A percentile compares a stretch with the other conserved stretches of the same genome.
These are phyloP conservation scores for Nitzschia sp. DNA, from an alignment of 108 stramenopile species.

Conservation along the genomic window DNA sequence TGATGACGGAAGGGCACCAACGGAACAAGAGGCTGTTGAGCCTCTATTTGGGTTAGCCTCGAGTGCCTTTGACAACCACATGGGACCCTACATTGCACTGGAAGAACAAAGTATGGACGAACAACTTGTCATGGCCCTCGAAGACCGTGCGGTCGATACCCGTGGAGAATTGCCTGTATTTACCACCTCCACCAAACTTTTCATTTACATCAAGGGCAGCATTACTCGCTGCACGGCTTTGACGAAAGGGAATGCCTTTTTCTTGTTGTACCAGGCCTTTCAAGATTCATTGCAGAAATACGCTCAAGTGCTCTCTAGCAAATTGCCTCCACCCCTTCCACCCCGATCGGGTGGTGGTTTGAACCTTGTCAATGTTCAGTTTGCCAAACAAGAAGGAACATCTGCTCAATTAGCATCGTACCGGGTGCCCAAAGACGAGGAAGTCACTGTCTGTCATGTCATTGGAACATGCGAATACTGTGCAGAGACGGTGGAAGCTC, in stretches of 20 bases:
- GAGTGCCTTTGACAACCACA: constrained; percentile 92
- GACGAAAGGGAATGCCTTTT: constrained; percentile 95
- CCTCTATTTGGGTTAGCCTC: constrained; percentile 82
- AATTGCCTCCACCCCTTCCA: constrained; percentile 60
- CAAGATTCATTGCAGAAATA: constrained; percentile 83
- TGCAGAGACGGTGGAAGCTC: constrained; percentile 92
- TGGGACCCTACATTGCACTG: constrained; percentile 93
- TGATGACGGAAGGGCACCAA: constrained; percentile 37
- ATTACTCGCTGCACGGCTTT: constrained; percentile 93
- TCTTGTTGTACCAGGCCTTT: constrained; percentile 86
- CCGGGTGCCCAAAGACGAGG: constrained; percentile 79
- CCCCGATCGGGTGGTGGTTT: constrained; percentile 41
- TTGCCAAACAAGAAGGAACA: constrained; percentile 43
- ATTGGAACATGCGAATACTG: constrained; percentile 98
- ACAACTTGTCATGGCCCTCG: constrained; percentile 64
- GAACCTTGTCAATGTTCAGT: constrained; percentile 37
- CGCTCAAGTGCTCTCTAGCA: constrained; percentile 77
- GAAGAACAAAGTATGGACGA: constrained; percentile 94
- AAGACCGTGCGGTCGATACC: constrained; percentile 85
- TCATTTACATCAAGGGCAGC: constrained; percentile 96
- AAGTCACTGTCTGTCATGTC: constrained; percentile 91
- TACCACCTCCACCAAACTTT: constrained; percentile 88
- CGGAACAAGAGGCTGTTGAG: constrained; percentile 49
- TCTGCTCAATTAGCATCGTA: constrained; percentile 37
- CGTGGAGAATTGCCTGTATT: constrained; percentile 94